These are phyloP conservation scores for Xerocomellus dryophilus DNA, from an alignment of 768 basidiomycete species.

Conservation along the genomic window DNA sequence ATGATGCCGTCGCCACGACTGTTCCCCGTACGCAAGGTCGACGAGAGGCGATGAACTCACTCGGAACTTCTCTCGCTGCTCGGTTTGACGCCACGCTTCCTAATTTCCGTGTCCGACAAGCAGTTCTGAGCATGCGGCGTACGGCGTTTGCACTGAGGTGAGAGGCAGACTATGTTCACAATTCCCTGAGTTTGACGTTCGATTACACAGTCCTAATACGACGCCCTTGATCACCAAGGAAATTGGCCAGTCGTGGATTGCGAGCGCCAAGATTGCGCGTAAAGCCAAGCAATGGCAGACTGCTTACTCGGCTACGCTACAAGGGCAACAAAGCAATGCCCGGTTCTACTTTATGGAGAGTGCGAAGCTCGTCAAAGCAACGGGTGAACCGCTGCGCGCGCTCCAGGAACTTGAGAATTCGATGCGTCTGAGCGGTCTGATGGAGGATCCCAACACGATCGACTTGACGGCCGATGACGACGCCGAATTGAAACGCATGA, in stretches of 20 bases:
- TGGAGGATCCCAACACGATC: slow-evolving; percentile 44
- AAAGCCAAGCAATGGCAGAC: slow-evolving; percentile 96
- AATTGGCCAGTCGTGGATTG: slow-evolving; percentile 85
- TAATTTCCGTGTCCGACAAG: slow-evolving; percentile 84
- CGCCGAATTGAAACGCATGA: slow-evolving; percentile 48
- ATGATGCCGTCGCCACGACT: slow-evolving; percentile 40
- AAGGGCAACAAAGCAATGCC: slow-evolving; percentile 72
- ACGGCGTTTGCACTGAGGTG: slow-evolving; percentile 79
- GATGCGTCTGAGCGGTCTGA: slow-evolving; percentile 52
- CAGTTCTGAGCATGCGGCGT: slow-evolving; percentile 84
- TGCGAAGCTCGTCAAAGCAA: slow-evolving; percentile 78
- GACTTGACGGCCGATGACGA: slow-evolving; percentile 56
- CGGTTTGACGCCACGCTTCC: slow-evolving; percentile 80
- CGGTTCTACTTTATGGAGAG: slow-evolving; percentile 85
- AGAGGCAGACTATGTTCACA: slow-evolving; percentile 19
- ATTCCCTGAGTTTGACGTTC: slow-evolving; percentile 9
- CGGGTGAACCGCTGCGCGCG: slow-evolving; percentile 79
- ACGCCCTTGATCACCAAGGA: slow-evolving; percentile 47
- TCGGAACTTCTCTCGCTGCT: slow-evolving; percentile 44
- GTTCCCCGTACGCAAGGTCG: slow-evolving; percentile 39
- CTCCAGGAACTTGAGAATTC: slow-evolving; percentile 82
- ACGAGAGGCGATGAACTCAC: slow-evolving; percentile 40
- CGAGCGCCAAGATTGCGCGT: slow-evolving; percentile 92
- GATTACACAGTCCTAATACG: slow-evolving; percentile 15
- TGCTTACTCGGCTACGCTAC: slow-evolving; percentile 92